Conservation (phyloP, 1,284 basidiomycete species). For the Serendipita sp. region DNA sequence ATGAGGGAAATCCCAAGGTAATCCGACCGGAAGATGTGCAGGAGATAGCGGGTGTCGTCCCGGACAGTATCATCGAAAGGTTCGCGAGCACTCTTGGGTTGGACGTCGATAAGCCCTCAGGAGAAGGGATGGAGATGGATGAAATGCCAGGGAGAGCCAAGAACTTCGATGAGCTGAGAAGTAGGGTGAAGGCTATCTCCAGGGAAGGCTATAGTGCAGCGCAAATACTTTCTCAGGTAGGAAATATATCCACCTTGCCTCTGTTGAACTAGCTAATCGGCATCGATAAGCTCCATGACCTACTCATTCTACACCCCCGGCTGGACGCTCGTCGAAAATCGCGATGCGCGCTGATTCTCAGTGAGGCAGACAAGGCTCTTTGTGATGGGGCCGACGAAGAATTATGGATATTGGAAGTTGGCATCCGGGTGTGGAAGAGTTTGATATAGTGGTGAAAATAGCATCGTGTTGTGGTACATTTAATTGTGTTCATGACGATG, state of each 20-base stretch:
- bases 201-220: conserved; percentile 86
- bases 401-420: conserved; percentile 84
- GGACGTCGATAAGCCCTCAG: conserved; percentile 22
- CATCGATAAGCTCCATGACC: conserved; percentile 67
- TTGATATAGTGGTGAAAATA: conserved; percentile 12
- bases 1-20: conserved; percentile 41
- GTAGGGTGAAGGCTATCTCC: conserved; percentile 61
- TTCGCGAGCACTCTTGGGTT: conserved; percentile 60
- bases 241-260: conserved; percentile 12
- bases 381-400: conserved; percentile 98
- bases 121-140: conserved; percentile 38
- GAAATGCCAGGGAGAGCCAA: conserved; percentile 19
- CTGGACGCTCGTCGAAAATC: conserved; percentile 75
- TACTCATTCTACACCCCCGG: conserved; percentile 69
- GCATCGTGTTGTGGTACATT: background rate
- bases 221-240: conserved; percentile 79
- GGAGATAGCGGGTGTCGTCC: conserved; percentile 95
- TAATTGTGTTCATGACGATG: background rate
- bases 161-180: conserved; percentile 59
- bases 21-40: conserved; percentile 72
- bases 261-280: background rate
- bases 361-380: conserved; percentile 91
- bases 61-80: conserved; percentile 52
- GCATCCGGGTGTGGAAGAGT: conserved; percentile 61
- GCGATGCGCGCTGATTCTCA: conserved; percentile 69